Evolutionary conservation across 352 stramenopile genomes (phyloP).

Genomic region (Blastocystis sp.): DNA sequence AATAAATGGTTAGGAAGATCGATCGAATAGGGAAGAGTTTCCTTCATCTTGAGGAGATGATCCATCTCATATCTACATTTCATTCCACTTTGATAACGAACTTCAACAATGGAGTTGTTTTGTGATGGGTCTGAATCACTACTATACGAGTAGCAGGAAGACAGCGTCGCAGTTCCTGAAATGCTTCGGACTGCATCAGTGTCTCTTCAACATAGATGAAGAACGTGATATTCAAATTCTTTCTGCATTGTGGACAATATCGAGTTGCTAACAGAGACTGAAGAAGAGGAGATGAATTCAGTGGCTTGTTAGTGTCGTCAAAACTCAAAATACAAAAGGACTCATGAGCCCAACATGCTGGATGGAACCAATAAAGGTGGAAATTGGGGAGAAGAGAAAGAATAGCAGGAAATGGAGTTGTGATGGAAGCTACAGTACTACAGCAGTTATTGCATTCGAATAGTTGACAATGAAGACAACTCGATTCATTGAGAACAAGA

Average conservation of each 20-base stretch:
- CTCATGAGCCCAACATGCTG: not conserved
- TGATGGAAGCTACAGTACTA: not conserved
- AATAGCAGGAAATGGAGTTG: not conserved
- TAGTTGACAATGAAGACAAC: slow-evolving; percentile 18
- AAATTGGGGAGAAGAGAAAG: not conserved
- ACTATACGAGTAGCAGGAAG: not conserved
- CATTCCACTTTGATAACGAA: not conserved
- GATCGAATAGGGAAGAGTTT: not conserved
- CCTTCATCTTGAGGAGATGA: slow-evolving; percentile 29
- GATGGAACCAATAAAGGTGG: not conserved
- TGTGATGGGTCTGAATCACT: not conserved
- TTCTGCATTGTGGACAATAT: not conserved
- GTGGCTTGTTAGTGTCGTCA: not conserved
- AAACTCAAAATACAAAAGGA: not conserved
- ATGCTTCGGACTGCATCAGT: not conserved
- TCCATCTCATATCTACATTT: not conserved
- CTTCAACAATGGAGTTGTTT: not conserved
- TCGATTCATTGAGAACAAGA: not conserved
- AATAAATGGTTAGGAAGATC: not conserved
- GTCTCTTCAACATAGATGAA: not conserved
- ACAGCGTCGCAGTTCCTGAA: not conserved
- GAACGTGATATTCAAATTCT: not conserved
- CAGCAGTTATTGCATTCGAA: not conserved
- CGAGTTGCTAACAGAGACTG: not conserved
- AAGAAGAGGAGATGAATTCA: not conserved